A percentile compares a stretch with the other conserved stretches of the same genome.
These are phyloP conservation scores for Tetradesmus obliquus DNA, from an alignment of 139 green algal species.

Conservation along the genomic window DNA sequence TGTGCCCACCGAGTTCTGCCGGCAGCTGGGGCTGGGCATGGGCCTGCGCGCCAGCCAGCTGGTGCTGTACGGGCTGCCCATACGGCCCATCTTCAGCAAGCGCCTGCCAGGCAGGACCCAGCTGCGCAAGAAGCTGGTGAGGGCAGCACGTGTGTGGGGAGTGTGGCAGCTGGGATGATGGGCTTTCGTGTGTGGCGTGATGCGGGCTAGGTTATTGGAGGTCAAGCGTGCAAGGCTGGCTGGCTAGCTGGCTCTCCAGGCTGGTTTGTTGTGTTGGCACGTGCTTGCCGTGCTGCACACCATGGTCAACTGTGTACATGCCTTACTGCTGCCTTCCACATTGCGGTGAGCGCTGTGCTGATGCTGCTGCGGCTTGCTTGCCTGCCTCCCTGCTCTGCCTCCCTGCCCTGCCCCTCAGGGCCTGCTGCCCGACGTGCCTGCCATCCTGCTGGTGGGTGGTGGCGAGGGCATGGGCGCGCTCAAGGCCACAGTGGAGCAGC, in stretches of 20 bases:
- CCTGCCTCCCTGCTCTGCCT: neutral
- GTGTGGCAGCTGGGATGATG: neutral
- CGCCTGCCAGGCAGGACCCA: conserved; percentile 59
- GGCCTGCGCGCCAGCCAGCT: conserved; percentile 45
- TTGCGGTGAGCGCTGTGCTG: too few relatives aligned
- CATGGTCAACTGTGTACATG: too few relatives aligned
- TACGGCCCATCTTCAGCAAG: conserved; percentile 91
- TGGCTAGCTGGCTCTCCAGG: too few relatives aligned
- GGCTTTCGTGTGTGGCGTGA: too few relatives aligned
- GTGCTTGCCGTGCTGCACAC: too few relatives aligned
- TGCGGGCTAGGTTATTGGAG: too few relatives aligned
- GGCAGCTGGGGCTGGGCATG: conserved; percentile 16
- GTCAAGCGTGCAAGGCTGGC: too few relatives aligned
- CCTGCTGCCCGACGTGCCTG: conserved; percentile 65
- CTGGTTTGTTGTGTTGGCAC: too few relatives aligned
- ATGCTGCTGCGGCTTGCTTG: neutral
- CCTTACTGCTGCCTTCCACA: too few relatives aligned
- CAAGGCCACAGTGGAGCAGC: conserved; percentile 85
- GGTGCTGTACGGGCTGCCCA: conserved; percentile 83
- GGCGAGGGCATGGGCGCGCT: conserved; percentile 98
- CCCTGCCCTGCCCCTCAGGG: conserved; percentile 44
- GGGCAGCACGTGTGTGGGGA: neutral
- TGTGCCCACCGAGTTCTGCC: conserved; percentile 54
- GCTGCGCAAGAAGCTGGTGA: conserved; percentile 60
- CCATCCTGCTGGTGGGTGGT: conserved; percentile 88